These are phyloP conservation scores for Fusarium miscanthi DNA, from an alignment of 2,329 filamentous ascomycete genomes.

Conservation along the genomic window DNA sequence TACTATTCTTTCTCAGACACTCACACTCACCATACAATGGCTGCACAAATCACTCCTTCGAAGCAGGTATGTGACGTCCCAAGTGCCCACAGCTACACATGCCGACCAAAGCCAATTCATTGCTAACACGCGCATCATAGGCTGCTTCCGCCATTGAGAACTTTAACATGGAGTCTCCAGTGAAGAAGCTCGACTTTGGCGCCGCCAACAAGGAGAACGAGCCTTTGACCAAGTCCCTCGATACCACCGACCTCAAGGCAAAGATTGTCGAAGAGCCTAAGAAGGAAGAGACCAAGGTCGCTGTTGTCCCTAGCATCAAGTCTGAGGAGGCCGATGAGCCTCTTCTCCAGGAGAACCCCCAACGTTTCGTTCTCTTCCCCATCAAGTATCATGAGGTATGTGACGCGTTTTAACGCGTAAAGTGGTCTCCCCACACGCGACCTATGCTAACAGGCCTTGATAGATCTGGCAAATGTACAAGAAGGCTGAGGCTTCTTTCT, in stretches of 20 bases:
- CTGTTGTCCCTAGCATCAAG: constrained; percentile 66
- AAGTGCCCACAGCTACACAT: background rate
- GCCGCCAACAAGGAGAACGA: constrained; percentile 84
- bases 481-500: constrained; percentile 99
- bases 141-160: constrained; percentile 86
- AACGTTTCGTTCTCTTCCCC: constrained; percentile 97
- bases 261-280: constrained; percentile 63
- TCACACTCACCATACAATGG: constrained; percentile 66
- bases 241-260: constrained; percentile 70
- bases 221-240: constrained; percentile 62
- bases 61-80: constrained; percentile 63
- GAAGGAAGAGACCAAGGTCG: constrained; percentile 49
- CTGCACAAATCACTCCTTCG: constrained; percentile 74
- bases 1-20: constrained; percentile 5
- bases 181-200: constrained; percentile 88
- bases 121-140: constrained; percentile 62
- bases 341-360: constrained; percentile 92
- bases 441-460: constrained; percentile 52
- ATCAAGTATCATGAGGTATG: constrained; percentile 99
- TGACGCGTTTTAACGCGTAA: constrained; percentile 74
- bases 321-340: constrained; percentile 85
- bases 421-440: constrained; percentile 58
- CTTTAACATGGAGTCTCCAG: constrained; percentile 91
- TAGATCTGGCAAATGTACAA: constrained; percentile 99
- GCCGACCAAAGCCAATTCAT: constrained; percentile 2